Percentiles rank a stretch among this genome's conserved stretches.
Evolutionary conservation across 192 early-diverging fungal genomes (phyloP).

Genomic region (Linnemannia elongata): DNA sequence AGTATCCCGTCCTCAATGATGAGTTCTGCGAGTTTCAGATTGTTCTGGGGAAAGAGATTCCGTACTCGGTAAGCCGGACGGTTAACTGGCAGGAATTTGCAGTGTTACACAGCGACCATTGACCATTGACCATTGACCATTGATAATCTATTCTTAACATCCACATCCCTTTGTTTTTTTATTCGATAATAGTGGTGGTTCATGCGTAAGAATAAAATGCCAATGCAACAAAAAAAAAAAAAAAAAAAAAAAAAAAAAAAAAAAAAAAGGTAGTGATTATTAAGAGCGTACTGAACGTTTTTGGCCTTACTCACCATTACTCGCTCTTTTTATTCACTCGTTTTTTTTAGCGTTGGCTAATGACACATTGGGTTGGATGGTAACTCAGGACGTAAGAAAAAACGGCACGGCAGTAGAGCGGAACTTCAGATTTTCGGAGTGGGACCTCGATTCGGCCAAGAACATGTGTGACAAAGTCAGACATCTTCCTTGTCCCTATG

Average conservation of each 20-base stretch:
- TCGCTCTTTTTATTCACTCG: background rate
- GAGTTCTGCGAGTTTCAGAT: conserved; percentile 30
- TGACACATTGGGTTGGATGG: conserved; percentile 23
- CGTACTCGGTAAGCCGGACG: conserved; percentile 19
- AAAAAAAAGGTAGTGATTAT: too few species aligned
- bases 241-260: too few species aligned
- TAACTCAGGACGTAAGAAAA: conserved; percentile 8
- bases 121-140: too few species aligned
- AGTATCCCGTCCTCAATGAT: conserved; percentile 24
- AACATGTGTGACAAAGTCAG: conserved; percentile 28
- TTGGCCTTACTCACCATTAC: background rate
- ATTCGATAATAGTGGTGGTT: conserved; percentile 25
- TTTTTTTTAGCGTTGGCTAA: too few species aligned
- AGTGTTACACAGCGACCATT: background rate
- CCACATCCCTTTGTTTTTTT: background rate
- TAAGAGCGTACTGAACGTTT: too few species aligned
- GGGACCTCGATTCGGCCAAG: conserved; percentile 17
- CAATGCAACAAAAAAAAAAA: too few species aligned
- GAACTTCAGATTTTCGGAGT: conserved; percentile 31
- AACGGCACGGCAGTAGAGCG: conserved; percentile 3
- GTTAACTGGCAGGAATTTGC: too few species aligned
- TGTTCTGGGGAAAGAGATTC: conserved; percentile 12
- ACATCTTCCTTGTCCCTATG: conserved; percentile 29
- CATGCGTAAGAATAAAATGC: background rate
- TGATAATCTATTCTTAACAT: background rate